Percentiles rank a stretch among this genome's conserved stretches.
These are phyloP conservation scores for Sphaerobolus stellatus DNA, from an alignment of 1,284 basidiomycete genomes.

Conservation along the genomic window DNA sequence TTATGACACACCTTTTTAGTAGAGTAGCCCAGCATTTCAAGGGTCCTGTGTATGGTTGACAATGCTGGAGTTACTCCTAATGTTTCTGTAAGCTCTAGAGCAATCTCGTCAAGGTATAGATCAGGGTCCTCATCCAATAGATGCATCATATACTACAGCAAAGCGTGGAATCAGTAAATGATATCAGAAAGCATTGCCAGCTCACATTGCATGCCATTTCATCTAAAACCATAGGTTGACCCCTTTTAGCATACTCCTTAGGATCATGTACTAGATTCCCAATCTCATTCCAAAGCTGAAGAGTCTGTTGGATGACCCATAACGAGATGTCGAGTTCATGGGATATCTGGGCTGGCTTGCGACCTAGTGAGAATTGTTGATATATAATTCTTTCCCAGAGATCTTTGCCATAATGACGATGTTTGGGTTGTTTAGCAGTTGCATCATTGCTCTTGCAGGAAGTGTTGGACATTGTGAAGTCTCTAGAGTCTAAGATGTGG, in stretches of 20 bases:
- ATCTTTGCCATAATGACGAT: too few relatives aligned
- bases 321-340: conserved; percentile 4
- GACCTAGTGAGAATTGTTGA: too few relatives aligned
- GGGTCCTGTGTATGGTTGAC: too few relatives aligned
- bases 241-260: neutral
- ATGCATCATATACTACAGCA: neutral
- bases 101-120: neutral
- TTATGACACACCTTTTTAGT: too few relatives aligned
- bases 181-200: neutral
- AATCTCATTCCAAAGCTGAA: neutral
- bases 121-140: neutral
- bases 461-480: neutral
- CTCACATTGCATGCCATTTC: too few relatives aligned
- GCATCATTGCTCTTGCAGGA: too few relatives aligned
- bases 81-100: neutral
- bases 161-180: too few relatives aligned
- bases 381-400: too few relatives aligned
- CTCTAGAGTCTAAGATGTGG: neutral
- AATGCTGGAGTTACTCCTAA: neutral
- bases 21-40: too few relatives aligned
- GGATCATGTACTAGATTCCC: neutral
- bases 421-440: too few relatives aligned
- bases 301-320: neutral
- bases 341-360: too few relatives aligned
- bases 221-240: too few relatives aligned